Evolutionary conservation across 768 basidiomycete species (phyloP).

Genomic region (Tricholoma flavovirens): DNA sequence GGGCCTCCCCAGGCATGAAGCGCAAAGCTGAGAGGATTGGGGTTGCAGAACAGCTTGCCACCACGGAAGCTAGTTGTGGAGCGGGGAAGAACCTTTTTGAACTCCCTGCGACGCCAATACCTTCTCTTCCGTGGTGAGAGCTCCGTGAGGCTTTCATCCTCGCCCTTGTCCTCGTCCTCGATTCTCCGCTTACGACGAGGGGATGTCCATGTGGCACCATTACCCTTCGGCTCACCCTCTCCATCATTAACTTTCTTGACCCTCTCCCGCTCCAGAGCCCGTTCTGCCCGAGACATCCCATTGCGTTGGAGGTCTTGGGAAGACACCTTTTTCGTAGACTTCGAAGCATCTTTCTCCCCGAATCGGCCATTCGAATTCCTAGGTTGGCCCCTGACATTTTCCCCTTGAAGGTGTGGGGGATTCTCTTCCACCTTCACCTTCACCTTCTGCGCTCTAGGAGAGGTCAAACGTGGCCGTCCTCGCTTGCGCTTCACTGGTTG

Average conservation of each 20-base stretch:
- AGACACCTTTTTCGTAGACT: slow-evolving; percentile 27
- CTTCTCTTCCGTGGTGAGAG: slow-evolving; percentile 26
- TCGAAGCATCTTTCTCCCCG: slow-evolving; percentile 48
- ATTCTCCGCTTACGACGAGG: slow-evolving; percentile 26
- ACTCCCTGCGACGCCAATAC: slow-evolving; percentile 15
- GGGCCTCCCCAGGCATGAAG: slow-evolving; percentile 50
- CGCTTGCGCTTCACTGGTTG: slow-evolving; percentile 31
- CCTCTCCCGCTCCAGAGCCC: slow-evolving; percentile 37
- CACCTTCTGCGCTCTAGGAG: slow-evolving; percentile 14
- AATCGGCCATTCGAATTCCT: slow-evolving; percentile 62
- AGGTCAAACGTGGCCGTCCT: slow-evolving; percentile 36
- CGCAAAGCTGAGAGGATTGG: slow-evolving; percentile 58
- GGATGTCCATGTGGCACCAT: slow-evolving; percentile 8
- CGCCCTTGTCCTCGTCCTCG: slow-evolving; percentile 30
- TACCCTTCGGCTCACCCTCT: slow-evolving; percentile 6
- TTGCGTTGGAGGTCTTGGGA: slow-evolving; percentile 1
- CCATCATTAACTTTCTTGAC: slow-evolving; percentile 16
- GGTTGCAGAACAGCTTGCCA: slow-evolving; percentile 47
- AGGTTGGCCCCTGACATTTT: slow-evolving; percentile 42
- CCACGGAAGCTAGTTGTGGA: slow-evolving; percentile 37
- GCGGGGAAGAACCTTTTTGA: slow-evolving; percentile 36
- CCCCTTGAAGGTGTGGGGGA: slow-evolving; percentile 12
- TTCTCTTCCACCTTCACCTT: slow-evolving; percentile 18
- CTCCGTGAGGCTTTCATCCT: slow-evolving; percentile 21
- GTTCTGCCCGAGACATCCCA: slow-evolving; percentile 32